These are phyloP conservation scores for Colletotrichum sp. DNA, from an alignment of 2,329 filamentous ascomycete species.

Conservation along the genomic window DNA sequence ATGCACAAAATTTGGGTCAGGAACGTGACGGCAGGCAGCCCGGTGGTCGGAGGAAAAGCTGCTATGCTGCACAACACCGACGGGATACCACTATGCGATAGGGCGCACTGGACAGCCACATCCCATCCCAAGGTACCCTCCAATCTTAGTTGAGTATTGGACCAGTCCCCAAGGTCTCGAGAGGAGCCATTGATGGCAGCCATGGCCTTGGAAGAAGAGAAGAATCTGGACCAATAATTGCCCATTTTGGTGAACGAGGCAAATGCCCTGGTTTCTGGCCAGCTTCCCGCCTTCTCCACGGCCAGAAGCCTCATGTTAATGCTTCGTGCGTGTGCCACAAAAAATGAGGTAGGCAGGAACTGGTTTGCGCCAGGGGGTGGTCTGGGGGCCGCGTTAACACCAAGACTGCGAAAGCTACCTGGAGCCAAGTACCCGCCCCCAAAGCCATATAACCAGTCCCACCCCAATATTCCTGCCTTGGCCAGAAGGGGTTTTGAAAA, in stretches of 20 bases:
- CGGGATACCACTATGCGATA: background rate
- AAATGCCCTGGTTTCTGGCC: slow-evolving; percentile 9
- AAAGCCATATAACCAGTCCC: slow-evolving; percentile 14
- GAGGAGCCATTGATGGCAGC: background rate
- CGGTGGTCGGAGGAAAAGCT: slow-evolving; percentile 4
- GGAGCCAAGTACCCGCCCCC: background rate
- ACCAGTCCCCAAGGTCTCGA: background rate
- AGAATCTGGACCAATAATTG: slow-evolving; percentile 15
- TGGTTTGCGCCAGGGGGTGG: background rate
- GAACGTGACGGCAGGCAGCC: slow-evolving; percentile 5
- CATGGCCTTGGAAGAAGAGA: background rate
- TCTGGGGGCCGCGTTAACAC: background rate
- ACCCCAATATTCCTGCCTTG: background rate
- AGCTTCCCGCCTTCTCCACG: slow-evolving; percentile 3
- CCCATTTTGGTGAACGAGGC: background rate
- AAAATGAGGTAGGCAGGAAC: background rate
- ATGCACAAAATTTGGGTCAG: background rate
- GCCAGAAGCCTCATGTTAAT: slow-evolving; percentile 1
- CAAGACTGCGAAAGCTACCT: slow-evolving; percentile 3
- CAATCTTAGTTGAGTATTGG: background rate
- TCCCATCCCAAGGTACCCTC: background rate
- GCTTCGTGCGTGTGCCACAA: background rate
- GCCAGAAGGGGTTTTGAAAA: background rate
- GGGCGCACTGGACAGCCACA: slow-evolving; percentile 11
- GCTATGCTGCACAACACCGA: background rate